Conservation (phyloP, 2,329 filamentous ascomycete genomes). For the Parastagonospora nodorum region DNA sequence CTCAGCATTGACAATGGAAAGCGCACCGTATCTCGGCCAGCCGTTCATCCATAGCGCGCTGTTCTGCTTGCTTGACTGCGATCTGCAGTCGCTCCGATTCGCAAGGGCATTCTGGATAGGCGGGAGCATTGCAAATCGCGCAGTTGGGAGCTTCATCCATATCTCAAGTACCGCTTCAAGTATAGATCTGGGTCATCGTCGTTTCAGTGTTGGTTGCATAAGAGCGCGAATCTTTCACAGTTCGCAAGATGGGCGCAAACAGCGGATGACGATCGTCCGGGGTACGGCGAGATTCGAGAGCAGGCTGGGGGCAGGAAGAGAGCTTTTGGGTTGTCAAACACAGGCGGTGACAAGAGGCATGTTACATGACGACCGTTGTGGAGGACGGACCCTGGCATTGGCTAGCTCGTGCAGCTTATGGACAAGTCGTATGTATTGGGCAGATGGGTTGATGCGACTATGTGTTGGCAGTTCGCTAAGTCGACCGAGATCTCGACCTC, state of each 20-base stretch:
- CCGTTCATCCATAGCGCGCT: slow-evolving; percentile 44
- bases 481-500: slow-evolving; percentile 25
- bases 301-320: slow-evolving; percentile 21
- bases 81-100: slow-evolving; percentile 48
- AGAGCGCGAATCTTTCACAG: slow-evolving; percentile 5
- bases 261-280: slow-evolving; percentile 11
- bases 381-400: slow-evolving; percentile 26
- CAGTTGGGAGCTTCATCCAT: slow-evolving; percentile 49
- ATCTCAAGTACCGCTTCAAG: slow-evolving; percentile 31
- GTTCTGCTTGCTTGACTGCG: slow-evolving; percentile 47
- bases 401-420: slow-evolving; percentile 44
- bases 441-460: slow-evolving; percentile 37
- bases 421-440: slow-evolving; percentile 32
- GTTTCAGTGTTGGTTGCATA: slow-evolving; percentile 13
- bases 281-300: slow-evolving; percentile 25
- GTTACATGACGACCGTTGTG: slow-evolving; percentile 43
- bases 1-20: not conserved
- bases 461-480: slow-evolving; percentile 45
- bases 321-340: slow-evolving; percentile 31
- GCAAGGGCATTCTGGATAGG: slow-evolving; percentile 47
- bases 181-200: slow-evolving; percentile 34
- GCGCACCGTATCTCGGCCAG: slow-evolving; percentile 43
- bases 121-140: slow-evolving; percentile 48
- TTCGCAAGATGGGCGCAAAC: slow-evolving; percentile 9
- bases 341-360: slow-evolving; percentile 46